Evolutionary conservation across 345 rosid genomes (phyloP), one percentile per base, ranked within the genome.

Genomic region (Cochlearia excelsa): DNA sequence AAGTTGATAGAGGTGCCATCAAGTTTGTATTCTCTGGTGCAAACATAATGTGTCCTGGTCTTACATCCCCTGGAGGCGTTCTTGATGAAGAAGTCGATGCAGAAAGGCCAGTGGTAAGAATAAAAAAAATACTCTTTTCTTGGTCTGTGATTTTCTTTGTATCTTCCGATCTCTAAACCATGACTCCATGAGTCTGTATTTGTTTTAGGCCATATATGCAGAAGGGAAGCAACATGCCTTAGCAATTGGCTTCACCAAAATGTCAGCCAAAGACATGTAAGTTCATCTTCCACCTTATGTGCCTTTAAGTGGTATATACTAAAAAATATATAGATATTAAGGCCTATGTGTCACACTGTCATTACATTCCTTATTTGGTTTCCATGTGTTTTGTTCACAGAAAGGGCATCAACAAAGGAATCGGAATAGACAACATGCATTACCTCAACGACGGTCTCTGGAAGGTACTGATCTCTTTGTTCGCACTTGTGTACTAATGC

Each of bases 21-120:
- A 94, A 68, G 75, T 90, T 85, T 77, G 96, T 94, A 31, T 85
- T 94, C 61, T 70, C 99, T 74, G 97, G 99, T 70, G 99, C 97
- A 70, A 94, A 94, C 80, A 90, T 94, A 69, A 94, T 90, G 97
- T 90, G 99, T 54, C 97, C 97, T 78, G 99, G 99, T 69, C 99
- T 90, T 49, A 90, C 97, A 33, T 94, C 99, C 65, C 97, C 93
- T 1, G 96, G 97, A 46, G 99, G 99, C 51, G 86, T 69, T 74
- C 69, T 94, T 75, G 97, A 94, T 72, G 93, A 84, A 26, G 86
- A 84, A 82, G 97, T 94, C 27, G 93, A 77, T 3, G 78, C 90
- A 42, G 97, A 94, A 74, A 87, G 85, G 42, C 99, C 97, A 11
- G 99, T 94, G 88, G 99, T 87, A 86, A 51, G 75, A 51, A 43